Evolutionary conservation across 177 flowering plant genomes (phyloP), one percentile per base, ranked within the genome.

Genomic region (Vitis hybrid): DNA sequence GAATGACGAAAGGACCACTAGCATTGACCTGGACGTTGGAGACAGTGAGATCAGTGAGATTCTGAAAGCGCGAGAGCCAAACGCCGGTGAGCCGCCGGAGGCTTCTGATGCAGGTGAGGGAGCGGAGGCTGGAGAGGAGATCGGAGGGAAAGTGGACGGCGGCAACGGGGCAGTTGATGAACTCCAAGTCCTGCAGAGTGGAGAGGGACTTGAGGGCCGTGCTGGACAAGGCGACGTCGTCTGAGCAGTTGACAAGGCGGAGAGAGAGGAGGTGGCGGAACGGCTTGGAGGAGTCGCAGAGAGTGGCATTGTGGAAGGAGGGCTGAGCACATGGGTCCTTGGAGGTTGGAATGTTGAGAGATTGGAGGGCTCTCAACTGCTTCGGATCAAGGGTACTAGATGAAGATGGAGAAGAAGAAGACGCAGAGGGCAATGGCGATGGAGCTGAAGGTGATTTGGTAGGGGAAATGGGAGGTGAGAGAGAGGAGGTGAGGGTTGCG

Each of bases 261-360:
- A 95, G 93, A 59, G 90, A 83, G 80, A 82, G 3, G 78, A 95
- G 89, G 82, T 88, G 97, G 76, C 92, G 86, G 77, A 90, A 91
- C 65, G 99, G 99, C 49, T 67, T 67, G 67, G 84, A 56, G 74
- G 83, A 26, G 86, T 95, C 95, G 72, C 99, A 93, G 70, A 77
- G 61, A 66, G 90, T 81, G 82, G 87, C 72, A 76, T 83, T 85
- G 83, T 77, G 74, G 70, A 72, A 68, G 22, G 86, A 73, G 57
- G 84, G 84, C 53, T 76, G 86, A 14, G 77, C 50, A 72, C 99
- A 95, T 52, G 99, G 97, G 81, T 95, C 91, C 67, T 70, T 85
- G n/a, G 83, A 58, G 14, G 88, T 85, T 51, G 96, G 96, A 71
- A 93, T 76, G 81, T 80, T 74, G 75, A 95, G 92, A 16, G 98